Conservation (phyloP, 768 basidiomycete genomes). For the Hebeloma cylindrosporum region DNA sequence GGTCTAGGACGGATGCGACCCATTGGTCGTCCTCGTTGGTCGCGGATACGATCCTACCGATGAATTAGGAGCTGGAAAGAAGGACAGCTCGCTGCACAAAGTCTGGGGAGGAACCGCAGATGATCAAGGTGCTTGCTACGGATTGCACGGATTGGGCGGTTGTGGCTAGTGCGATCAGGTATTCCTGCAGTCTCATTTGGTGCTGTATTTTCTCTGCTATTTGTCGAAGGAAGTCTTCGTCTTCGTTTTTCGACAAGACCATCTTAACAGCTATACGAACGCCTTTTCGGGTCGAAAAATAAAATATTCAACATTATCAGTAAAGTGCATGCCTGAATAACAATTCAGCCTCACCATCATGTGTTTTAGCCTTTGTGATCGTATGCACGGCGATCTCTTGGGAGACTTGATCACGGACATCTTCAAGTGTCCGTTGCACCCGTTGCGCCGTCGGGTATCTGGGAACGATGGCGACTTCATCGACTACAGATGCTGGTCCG, state of each 20-base stretch:
- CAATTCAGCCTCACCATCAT: conserved; percentile 40
- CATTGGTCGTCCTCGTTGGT: conserved; percentile 30
- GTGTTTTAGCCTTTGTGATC: conserved; percentile 45
- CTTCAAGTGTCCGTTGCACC: conserved; percentile 53
- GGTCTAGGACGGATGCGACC: conserved; percentile 52
- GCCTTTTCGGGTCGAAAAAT: conserved; percentile 22
- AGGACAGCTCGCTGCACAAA: conserved; percentile 68
- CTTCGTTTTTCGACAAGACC: conserved; percentile 57
- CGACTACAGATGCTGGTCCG: conserved; percentile 18
- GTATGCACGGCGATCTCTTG: conserved; percentile 54
- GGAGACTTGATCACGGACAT: conserved; percentile 60
- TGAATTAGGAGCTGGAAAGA: conserved; percentile 65
- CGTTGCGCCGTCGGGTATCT: conserved; percentile 10
- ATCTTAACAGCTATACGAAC: conserved; percentile 60
- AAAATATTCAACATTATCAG: not conserved
- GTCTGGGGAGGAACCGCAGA: conserved; percentile 55
- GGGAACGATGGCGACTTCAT: conserved; percentile 21
- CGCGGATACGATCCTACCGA: conserved; percentile 53
- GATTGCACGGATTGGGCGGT: conserved; percentile 33
- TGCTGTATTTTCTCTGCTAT: conserved; percentile 50
- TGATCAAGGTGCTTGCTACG: conserved; percentile 48
- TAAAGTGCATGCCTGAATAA: not conserved
- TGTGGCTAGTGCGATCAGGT: conserved; percentile 57
- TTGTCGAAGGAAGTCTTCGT: conserved; percentile 54
- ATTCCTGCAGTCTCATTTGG: conserved; percentile 40